These are phyloP conservation scores for Carex cristatella DNA, from an alignment of 176 grass and related monocot species.

Conservation along the genomic window DNA sequence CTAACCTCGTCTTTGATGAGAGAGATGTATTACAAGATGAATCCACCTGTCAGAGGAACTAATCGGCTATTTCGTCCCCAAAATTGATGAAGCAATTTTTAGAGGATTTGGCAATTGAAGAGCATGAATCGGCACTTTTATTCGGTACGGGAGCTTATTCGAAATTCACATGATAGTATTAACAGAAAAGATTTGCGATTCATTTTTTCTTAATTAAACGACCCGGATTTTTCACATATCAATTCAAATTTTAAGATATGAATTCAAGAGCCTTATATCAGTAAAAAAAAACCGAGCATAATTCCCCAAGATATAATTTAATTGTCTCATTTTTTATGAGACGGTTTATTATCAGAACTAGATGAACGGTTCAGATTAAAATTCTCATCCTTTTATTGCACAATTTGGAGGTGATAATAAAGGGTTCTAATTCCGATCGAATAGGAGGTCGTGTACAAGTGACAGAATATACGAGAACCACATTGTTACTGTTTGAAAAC, in stretches of 20 bases:
- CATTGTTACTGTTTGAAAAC: neutral
- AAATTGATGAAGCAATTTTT: constrained; percentile 45
- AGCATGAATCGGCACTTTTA: constrained; percentile 41
- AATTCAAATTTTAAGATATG: too few relatives aligned
- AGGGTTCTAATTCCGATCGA: neutral
- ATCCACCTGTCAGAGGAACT: constrained; percentile 38
- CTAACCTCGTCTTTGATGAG: constrained; percentile 44
- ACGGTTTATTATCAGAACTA: neutral
- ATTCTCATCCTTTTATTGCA: neutral
- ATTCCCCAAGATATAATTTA: too few relatives aligned
- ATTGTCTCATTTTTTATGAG: neutral
- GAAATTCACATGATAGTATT: too few relatives aligned
- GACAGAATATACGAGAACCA: too few relatives aligned
- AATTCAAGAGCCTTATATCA: too few relatives aligned
- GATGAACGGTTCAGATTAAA: neutral
- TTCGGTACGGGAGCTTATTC: too few relatives aligned
- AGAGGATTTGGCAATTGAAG: constrained; percentile 55
- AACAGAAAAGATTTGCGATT: too few relatives aligned
- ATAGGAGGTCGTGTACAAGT: neutral
- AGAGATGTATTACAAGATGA: constrained; percentile 72
- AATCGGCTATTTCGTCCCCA: constrained; percentile 7
- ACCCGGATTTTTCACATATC: too few relatives aligned
- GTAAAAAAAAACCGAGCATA: too few relatives aligned
- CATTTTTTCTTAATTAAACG: too few relatives aligned
- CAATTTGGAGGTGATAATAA: neutral